Conservation (phyloP, 164 flowering plant species). For the Saururus chinensis region DNA sequence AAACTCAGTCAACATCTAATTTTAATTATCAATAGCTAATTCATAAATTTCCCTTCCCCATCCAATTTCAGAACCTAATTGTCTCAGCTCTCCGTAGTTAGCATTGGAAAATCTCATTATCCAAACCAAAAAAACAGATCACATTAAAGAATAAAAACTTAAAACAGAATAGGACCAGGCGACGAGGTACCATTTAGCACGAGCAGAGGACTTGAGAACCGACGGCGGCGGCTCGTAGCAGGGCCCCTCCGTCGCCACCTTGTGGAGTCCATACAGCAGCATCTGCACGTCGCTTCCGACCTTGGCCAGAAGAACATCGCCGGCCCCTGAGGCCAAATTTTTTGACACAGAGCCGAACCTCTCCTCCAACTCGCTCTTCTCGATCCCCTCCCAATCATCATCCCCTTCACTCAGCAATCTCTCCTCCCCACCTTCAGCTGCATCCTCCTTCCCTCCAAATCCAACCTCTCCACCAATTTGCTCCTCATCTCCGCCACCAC, state of each 20-base stretch:
- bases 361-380: conserved; percentile 62
- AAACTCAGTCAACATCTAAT: no score
- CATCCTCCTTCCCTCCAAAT: background rate
- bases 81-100: background rate
- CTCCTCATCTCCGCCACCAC: conserved; percentile 8
- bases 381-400: conserved; percentile 94
- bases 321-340: conserved; percentile 23
- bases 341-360: conserved; percentile 39
- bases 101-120: background rate
- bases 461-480: background rate
- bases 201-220: conserved; percentile 58
- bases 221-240: conserved; percentile 60
- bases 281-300: conserved; percentile 47
- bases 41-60: no score
- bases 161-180: conserved; percentile 9
- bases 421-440: conserved; percentile 10
- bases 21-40: no score
- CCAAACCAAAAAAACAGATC: background rate
- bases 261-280: conserved; percentile 66
- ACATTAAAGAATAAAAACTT: background rate
- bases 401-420: conserved; percentile 13
- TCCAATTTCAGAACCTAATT: no score
- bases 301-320: conserved; percentile 20
- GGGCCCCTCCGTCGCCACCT: conserved; percentile 71
- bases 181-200: conserved; percentile 74